Conservation (phyloP, 495 filamentous ascomycete genomes). For the Penicillium herquei region DNA sequence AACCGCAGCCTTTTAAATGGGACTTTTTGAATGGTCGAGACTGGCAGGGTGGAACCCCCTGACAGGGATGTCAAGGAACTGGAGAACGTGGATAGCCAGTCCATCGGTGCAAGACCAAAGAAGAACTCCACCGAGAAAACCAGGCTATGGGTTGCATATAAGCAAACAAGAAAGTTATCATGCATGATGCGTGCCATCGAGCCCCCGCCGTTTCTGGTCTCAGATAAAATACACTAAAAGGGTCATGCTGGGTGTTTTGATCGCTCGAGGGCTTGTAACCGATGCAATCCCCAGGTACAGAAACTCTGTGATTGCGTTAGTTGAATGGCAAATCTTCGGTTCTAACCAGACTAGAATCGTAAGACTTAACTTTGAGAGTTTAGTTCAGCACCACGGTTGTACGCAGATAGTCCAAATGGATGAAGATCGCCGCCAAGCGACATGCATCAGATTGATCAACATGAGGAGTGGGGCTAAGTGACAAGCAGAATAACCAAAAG, state of each 20-base stretch:
- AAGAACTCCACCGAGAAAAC: not conserved
- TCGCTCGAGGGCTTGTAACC: not conserved
- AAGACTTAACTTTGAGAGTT: too few species aligned
- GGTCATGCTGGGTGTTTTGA: not conserved
- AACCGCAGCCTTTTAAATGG: too few species aligned
- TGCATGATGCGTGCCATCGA: constrained; percentile 24
- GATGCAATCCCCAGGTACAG: too few species aligned
- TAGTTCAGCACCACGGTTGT: not conserved
- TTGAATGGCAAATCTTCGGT: too few species aligned
- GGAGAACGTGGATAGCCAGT: constrained; percentile 14
- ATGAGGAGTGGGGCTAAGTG: constrained; percentile 9
- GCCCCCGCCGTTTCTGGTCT: constrained; percentile 6
- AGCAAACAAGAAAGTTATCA: constrained; percentile 25
- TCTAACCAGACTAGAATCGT: too few species aligned
- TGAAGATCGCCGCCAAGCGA: constrained; percentile 18
- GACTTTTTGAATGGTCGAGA: not conserved
- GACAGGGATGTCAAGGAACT: too few species aligned
- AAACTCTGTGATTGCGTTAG: too few species aligned
- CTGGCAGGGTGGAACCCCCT: not conserved
- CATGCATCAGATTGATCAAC: constrained; percentile 31
- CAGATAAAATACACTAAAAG: not conserved
- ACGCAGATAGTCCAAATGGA: not conserved
- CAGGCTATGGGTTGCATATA: constrained; percentile 4
- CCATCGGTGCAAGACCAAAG: not conserved
- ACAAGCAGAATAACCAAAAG: constrained; percentile 18